Evolutionary conservation across 768 basidiomycete genomes (phyloP).

Genomic region (Glaciozyma antarctica): DNA sequence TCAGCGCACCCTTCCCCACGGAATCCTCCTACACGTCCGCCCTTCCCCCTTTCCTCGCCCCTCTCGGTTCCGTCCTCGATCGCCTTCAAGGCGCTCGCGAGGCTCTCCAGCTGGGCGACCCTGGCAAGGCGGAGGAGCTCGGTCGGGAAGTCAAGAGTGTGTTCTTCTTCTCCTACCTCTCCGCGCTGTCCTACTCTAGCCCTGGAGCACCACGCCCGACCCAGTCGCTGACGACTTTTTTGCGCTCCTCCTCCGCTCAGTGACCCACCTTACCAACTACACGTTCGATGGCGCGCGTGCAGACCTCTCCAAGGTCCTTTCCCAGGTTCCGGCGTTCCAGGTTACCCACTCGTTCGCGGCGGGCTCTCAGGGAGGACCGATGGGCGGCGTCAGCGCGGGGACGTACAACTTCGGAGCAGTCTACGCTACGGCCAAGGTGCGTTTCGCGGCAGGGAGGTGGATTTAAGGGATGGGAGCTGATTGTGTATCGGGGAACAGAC

Average conservation of each 20-base stretch:
- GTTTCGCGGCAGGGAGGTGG: slow-evolving; percentile 1
- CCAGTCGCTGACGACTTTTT: slow-evolving; percentile 7
- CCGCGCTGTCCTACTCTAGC: too few species aligned
- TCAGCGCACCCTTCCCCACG: not conserved
- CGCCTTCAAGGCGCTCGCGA: slow-evolving; percentile 73
- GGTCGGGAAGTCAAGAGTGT: slow-evolving; percentile 85
- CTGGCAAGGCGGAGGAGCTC: slow-evolving; percentile 86
- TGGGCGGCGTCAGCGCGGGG: slow-evolving; percentile 45
- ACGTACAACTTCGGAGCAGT: slow-evolving; percentile 92
- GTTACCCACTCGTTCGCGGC: slow-evolving; percentile 91
- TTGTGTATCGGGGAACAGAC: slow-evolving; percentile 45
- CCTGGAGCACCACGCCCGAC: not conserved
- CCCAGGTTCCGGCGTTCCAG: slow-evolving; percentile 91
- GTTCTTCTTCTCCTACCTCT: slow-evolving; percentile 31
- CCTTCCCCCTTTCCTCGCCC: slow-evolving; percentile 40
- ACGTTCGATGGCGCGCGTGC: slow-evolving; percentile 96
- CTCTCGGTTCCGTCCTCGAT: slow-evolving; percentile 58
- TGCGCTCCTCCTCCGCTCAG: slow-evolving; percentile 42
- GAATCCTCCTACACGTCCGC: slow-evolving; percentile 8
- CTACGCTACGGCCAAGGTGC: slow-evolving; percentile 72
- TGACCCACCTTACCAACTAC: slow-evolving; percentile 83
- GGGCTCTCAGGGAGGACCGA: slow-evolving; percentile 55
- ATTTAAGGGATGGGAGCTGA: not conserved
- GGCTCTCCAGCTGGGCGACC: slow-evolving; percentile 71
- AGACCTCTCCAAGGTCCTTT: slow-evolving; percentile 86